Conservation (phyloP, 805 yeast species). For the Lipomyces orientalis region DNA sequence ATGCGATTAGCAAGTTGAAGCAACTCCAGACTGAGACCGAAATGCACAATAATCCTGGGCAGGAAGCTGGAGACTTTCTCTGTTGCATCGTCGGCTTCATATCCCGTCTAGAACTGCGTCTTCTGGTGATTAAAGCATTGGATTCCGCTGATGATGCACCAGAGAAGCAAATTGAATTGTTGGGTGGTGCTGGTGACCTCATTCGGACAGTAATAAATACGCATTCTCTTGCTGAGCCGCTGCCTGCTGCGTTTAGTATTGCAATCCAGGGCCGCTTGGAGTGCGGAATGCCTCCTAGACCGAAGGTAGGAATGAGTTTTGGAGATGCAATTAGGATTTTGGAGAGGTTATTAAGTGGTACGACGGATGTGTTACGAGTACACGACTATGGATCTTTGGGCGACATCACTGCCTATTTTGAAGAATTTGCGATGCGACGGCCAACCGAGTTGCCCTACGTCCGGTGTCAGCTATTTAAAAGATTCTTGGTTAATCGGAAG, state of each 20-base stretch:
- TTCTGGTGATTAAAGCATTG: not conserved
- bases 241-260: conserved; percentile 28
- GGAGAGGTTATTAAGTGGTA: conserved; percentile 12
- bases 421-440: conserved; percentile 14
- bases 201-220: conserved; percentile 3
- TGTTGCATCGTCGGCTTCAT: not conserved
- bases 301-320: conserved; percentile 9
- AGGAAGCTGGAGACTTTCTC: not conserved
- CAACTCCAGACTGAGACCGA: not conserved
- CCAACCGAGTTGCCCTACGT: conserved; percentile 32
- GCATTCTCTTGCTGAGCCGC: conserved; percentile 9
- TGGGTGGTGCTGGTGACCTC: not conserved
- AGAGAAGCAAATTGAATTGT: not conserved
- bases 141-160: not conserved
- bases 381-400: conserved; percentile 17
- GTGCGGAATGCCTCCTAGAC: conserved; percentile 35
- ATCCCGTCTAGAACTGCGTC: conserved; percentile 3
- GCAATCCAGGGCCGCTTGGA: conserved; percentile 36
- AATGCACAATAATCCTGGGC: not conserved
- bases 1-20: not conserved
- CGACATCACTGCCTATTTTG: conserved; percentile 20
- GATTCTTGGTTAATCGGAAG: conserved; percentile 11
- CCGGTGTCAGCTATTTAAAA: conserved; percentile 17
- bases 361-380: conserved; percentile 6
- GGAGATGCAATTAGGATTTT: conserved; percentile 9